Evolutionary conservation across 768 basidiomycete genomes (phyloP), one percentile per base, ranked within the genome.

Genomic region (Cystofilobasidium ferigula): DNA sequence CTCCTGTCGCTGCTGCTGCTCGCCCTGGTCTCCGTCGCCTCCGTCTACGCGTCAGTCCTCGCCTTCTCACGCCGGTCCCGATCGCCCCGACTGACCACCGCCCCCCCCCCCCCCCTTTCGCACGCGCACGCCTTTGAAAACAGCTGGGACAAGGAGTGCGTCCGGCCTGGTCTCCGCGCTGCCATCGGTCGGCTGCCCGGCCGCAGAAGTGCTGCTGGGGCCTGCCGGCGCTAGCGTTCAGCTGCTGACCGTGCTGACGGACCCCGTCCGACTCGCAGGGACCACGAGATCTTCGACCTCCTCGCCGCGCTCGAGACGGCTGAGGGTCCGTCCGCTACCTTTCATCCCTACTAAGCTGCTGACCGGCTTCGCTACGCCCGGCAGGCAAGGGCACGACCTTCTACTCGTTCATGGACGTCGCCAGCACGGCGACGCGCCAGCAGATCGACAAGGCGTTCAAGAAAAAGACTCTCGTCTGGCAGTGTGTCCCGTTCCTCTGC

Each of bases 251-350:
- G 13, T 4, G n/a, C n/a, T n/a, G n/a, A n/a, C n/a, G 28, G 13
- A 9, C 12, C 18, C 32, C 24, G 26, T 40, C 56, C 24, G 5
- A 14, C 28, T 48, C 35, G 5, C 59, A 67, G 65, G 77, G 92
- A 97, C 78, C 83, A 95, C 79, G 92, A 97, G 76, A 93, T 97
- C 42, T 97, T 97, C 73, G 93, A 95, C 77, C 81, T 95, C 18
- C 91, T 94, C 66, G 82, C 83, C 69, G 87, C 82, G 24, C 74
- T 97, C 26, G 86, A 93, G 76, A 79, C 78, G 3, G 79, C 88
- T 2, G 93, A 95, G 79, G 91, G 91, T 80, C 60, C 60, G 78
- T 73, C 51, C 36, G 8, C n/a, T 30, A 8, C 9, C 16, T 32
- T 18, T 35, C 34, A 20, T 35, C 42, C n/a, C n/a, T 24, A 56